Percentiles rank a stretch among this genome's conserved stretches.
Evolutionary conservation across 2,329 filamentous ascomycete species (phyloP).

Genomic region (Arthrinium puccinioides): DNA sequence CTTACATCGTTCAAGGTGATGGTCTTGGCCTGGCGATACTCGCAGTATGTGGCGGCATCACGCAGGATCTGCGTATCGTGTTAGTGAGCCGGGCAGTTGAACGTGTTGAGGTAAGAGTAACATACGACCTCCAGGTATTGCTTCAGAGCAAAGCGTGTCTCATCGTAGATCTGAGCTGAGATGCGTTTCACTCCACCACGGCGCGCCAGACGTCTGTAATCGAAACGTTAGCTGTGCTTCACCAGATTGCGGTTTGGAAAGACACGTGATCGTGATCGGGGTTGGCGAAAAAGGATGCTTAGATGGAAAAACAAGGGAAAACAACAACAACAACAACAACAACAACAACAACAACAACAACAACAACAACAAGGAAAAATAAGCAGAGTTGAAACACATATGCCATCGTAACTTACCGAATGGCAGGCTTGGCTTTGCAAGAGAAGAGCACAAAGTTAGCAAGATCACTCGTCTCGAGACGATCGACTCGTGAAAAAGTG

Average conservation of each 20-base stretch:
- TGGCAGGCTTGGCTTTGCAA: conserved; percentile 44
- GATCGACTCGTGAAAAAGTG: not conserved
- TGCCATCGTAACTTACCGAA: conserved; percentile 32
- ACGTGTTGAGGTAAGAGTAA: not conserved
- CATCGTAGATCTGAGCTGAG: conserved; percentile 45
- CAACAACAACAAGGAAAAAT: no score
- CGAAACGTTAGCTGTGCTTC: not conserved
- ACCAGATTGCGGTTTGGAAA: conserved; percentile 7
- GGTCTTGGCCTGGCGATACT: conserved; percentile 52
- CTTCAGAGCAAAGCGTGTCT: conserved; percentile 26
- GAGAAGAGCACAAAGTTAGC: conserved; percentile 9
- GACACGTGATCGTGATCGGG: not conserved
- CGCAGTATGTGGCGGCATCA: conserved; percentile 41
- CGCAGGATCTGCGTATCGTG: conserved; percentile 37
- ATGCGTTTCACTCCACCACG: conserved; percentile 74
- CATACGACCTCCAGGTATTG: not conserved
- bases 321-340: no score
- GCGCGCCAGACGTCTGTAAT: conserved; percentile 57
- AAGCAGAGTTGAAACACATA: not conserved
- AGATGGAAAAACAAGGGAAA: no score
- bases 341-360: no score
- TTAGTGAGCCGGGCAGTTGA: conserved; percentile 2
- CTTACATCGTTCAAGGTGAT: conserved; percentile 55
- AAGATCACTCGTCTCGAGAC: conserved; percentile 5
- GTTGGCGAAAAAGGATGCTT: not conserved